Evolutionary conservation across 2,329 filamentous ascomycete genomes (phyloP).

Genomic region (Verticillium isaacii): DNA sequence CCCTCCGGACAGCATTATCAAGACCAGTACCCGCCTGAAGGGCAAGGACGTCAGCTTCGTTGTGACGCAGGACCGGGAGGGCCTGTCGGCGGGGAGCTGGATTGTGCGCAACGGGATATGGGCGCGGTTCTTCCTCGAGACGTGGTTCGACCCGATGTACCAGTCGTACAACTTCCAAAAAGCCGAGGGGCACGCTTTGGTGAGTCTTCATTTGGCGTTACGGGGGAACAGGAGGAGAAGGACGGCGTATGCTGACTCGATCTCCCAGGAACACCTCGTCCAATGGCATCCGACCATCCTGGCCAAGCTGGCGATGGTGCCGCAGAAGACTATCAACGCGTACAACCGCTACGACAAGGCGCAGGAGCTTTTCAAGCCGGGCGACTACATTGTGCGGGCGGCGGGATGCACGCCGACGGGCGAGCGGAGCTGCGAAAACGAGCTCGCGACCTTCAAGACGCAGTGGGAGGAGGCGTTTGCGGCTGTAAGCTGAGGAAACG

Average conservation of each 20-base stretch:
- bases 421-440: conserved; percentile 62
- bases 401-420: conserved; percentile 61
- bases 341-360: conserved; percentile 59
- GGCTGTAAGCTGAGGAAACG: neutral
- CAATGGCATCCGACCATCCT: conserved; percentile 98
- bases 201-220: conserved; percentile 33
- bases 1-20: conserved; percentile 94
- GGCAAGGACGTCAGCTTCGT: conserved; percentile 76
- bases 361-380: conserved; percentile 65
- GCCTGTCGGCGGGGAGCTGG: conserved; percentile 72
- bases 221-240: too few relatives aligned
- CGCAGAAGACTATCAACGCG: conserved; percentile 76
- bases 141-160: conserved; percentile 95
- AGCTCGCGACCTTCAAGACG: conserved; percentile 53
- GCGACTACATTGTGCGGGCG: conserved; percentile 81
- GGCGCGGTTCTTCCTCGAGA: conserved; percentile 88
- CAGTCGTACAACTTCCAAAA: conserved; percentile 95
- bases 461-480: conserved; percentile 39
- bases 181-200: conserved; percentile 85
- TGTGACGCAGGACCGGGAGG: conserved; percentile 78
- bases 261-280: conserved; percentile 69
- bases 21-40: conserved; percentile 80
- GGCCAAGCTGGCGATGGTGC: conserved; percentile 83
- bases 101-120: conserved; percentile 81
- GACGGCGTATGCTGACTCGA: neutral